These are phyloP conservation scores for Xylaria grammica DNA, from an alignment of 495 filamentous ascomycete species.

Conservation along the genomic window DNA sequence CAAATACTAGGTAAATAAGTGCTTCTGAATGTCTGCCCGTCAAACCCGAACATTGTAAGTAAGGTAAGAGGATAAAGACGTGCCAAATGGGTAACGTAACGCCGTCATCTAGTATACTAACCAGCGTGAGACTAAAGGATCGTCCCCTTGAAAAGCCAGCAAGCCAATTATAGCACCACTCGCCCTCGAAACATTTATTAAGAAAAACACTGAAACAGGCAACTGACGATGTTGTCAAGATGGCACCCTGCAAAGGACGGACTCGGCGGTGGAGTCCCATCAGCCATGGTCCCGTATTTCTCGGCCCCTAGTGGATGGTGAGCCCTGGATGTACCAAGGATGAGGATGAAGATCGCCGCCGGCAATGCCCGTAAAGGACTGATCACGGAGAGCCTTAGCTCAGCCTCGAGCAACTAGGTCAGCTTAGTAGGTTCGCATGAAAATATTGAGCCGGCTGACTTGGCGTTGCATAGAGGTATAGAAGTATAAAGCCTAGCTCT, in stretches of 20 bases:
- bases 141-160: too few species aligned
- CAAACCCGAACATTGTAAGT: too few species aligned
- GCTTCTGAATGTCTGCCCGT: too few species aligned
- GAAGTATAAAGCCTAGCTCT: neutral
- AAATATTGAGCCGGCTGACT: neutral
- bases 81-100: too few species aligned
- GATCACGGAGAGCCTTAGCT: constrained; percentile 1
- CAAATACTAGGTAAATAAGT: too few species aligned
- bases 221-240: neutral
- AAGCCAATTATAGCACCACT: too few species aligned
- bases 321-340: too few species aligned
- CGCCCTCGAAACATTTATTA: neutral
- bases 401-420: neutral
- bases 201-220: neutral
- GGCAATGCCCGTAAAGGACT: neutral
- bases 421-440: too few species aligned
- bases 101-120: too few species aligned
- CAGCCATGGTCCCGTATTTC: neutral
- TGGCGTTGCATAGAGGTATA: neutral
- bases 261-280: neutral
- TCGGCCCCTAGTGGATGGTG: neutral
- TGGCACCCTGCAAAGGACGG: neutral
- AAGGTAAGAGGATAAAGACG: too few species aligned
- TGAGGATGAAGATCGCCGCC: constrained; percentile 2
- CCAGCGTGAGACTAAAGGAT: too few species aligned